These are phyloP conservation scores for Thelonectria discophora DNA, from an alignment of 2,329 filamentous ascomycete species.

Conservation along the genomic window DNA sequence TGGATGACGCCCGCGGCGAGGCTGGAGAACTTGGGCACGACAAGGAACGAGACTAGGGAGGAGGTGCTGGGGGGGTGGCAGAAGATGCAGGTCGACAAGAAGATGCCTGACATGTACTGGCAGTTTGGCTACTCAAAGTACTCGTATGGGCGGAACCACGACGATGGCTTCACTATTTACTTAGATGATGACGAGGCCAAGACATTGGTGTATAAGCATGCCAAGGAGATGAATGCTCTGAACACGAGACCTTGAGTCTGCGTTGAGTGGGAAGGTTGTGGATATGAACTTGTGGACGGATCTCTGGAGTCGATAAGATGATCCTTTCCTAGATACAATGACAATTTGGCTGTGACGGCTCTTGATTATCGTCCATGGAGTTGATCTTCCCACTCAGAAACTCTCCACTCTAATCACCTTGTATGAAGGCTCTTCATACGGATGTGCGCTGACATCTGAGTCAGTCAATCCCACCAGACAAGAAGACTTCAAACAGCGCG, in stretches of 20 bases:
- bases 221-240: constrained; percentile 49
- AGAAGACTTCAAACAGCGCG: not conserved
- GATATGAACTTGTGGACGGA: no score
- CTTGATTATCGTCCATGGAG: no score
- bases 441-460: constrained; percentile 40
- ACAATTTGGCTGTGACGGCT: no score
- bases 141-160: constrained; percentile 62
- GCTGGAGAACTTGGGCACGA: constrained; percentile 51
- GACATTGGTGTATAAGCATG: constrained; percentile 55
- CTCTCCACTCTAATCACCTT: constrained; percentile 39
- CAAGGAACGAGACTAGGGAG: constrained; percentile 53
- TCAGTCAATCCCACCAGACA: not conserved
- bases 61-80: constrained; percentile 62
- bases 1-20: constrained; percentile 58
- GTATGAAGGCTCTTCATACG: constrained; percentile 41
- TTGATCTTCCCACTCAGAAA: constrained; percentile 26
- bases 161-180: constrained; percentile 65
- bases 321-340: no score
- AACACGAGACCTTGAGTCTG: constrained; percentile 12
- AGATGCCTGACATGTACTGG: constrained; percentile 65
- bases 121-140: constrained; percentile 62
- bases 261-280: no score
- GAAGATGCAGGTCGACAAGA: constrained; percentile 56
- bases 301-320: no score
- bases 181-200: constrained; percentile 59